Percentiles rank a stretch among this genome's conserved stretches.
phyloP scores from a whole-genome alignment of 106 monocot genomes.

The Posidonia australis region DNA sequence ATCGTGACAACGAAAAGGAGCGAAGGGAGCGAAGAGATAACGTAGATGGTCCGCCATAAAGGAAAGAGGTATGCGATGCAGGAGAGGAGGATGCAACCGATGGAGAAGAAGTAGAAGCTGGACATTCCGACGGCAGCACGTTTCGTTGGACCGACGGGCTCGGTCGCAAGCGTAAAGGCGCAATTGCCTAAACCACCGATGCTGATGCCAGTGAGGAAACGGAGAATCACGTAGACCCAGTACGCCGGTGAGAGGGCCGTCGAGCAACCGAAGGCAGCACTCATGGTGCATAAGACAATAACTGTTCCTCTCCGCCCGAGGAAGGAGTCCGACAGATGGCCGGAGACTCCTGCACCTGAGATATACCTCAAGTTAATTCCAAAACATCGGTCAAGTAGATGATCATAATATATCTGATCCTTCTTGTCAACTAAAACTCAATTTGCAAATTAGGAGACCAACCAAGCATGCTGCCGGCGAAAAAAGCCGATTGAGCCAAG shows the following conservation, averaged over 20 bases:
- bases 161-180: slow-evolving; percentile 89
- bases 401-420: background rate
- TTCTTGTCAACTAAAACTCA: background rate
- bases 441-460: background rate
- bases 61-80: slow-evolving; percentile 42
- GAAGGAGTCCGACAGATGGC: slow-evolving; percentile 85
- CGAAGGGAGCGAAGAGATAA: slow-evolving; percentile 64
- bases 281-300: slow-evolving; percentile 38
- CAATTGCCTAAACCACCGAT: slow-evolving; percentile 76
- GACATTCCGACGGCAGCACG: slow-evolving; percentile 80
- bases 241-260: slow-evolving; percentile 50
- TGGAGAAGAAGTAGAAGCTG: slow-evolving; percentile 95
- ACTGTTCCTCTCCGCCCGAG: slow-evolving; percentile 69
- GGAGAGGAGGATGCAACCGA: slow-evolving; percentile 52
- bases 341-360: slow-evolving; percentile 76
- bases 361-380: background rate
- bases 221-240: slow-evolving; percentile 52
- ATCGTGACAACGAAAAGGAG: slow-evolving; percentile 40
- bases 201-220: slow-evolving; percentile 76
- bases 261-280: slow-evolving; percentile 44
- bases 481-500: slow-evolving; percentile 66
- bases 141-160: slow-evolving; percentile 55
- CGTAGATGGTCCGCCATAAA: slow-evolving; percentile 60
- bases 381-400: background rate
- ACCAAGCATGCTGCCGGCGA: slow-evolving; percentile 85